Base-by-base conservation (phyloP, 2,329 filamentous ascomycete species). In the Colletotrichum sp. region DNA sequence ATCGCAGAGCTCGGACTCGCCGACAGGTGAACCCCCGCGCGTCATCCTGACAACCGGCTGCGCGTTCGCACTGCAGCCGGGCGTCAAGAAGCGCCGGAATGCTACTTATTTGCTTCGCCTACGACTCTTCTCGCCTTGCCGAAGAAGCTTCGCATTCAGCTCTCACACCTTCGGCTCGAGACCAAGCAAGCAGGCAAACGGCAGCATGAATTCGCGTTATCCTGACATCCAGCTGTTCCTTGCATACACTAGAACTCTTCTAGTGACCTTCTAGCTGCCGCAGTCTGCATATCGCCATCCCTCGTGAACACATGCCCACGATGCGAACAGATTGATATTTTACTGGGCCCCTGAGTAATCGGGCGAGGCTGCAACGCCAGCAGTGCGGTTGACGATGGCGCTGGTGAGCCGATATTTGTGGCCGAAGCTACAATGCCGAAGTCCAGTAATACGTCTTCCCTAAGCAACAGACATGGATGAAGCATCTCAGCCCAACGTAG, bases 211-310 rank as follows among this genome's bases (percentile, higher is more conserved):
- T 32, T 30, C 28, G 64, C 18, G 9, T 12, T 67, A 24, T 28
- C 30, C 44, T 16, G 32, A 39, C 13, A 22, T 48, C 30, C 48
- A 48, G 30, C 22, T n/a, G 26, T 6, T 72, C 67, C 32, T 48
- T 30, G 28, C 48, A 60, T 24, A 24, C 18, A n/a, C 34, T 48
- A 62, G 52, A 39, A 68, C 24, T 8, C 22, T 75, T 68, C 70
- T 68, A 73, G 73, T 65, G 73, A 18, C 26, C n/a, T 68, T 68
- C 57, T 64, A 75, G 72, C 48, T 44, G 48, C 24, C 13, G 28
- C 8, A 13, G 15, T 34, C 16, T 60, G 69, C 69, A 60, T 9
- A 15, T 6, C 28, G 22, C 6, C 28, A 30, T 26, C 26, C 39
- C 18, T n/a, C 15, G 55, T 30, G 24, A 59, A 28, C 24, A 59